Conservation (phyloP, 2,329 filamentous ascomycete species). For the Fusarium sp. region DNA sequence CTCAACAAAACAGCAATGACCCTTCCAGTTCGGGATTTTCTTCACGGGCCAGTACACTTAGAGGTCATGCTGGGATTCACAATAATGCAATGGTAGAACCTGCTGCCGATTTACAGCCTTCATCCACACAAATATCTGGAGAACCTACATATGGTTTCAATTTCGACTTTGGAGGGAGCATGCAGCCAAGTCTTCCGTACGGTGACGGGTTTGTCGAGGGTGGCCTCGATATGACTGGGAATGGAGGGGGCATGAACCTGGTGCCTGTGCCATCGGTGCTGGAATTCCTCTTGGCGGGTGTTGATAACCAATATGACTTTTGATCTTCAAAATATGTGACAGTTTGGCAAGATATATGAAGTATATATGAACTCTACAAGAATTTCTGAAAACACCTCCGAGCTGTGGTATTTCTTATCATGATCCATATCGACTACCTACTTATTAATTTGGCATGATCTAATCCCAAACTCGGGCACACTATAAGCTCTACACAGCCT, state of each 20-base stretch:
- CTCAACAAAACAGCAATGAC: slow-evolving; percentile 9
- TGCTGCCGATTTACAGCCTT: slow-evolving; percentile 17
- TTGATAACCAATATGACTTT: slow-evolving; percentile 47
- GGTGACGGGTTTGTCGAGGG: slow-evolving; percentile 29
- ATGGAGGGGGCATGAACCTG: slow-evolving; percentile 30
- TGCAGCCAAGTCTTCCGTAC: slow-evolving; percentile 35
- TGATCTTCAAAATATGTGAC: neutral
- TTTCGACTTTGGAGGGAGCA: slow-evolving; percentile 27
- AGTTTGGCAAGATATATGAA: neutral
- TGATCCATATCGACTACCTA: neutral
- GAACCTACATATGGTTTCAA: slow-evolving; percentile 31
- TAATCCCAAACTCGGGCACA: neutral
- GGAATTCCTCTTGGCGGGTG: slow-evolving; percentile 51
- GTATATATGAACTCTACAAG: neutral
- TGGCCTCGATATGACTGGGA: slow-evolving; percentile 25
- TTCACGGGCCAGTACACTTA: slow-evolving; percentile 35
- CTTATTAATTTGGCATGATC: neutral
- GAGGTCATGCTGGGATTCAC: slow-evolving; percentile 5
- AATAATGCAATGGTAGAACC: slow-evolving; percentile 17
- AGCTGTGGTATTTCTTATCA: neutral
- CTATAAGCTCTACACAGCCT: neutral
- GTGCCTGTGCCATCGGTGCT: slow-evolving; percentile 50
- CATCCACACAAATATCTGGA: neutral
- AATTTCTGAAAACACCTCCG: neutral
- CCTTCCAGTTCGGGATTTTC: slow-evolving; percentile 32